Evolutionary conservation across 495 filamentous ascomycete species (phyloP).

Genomic region (Pseudotulostoma volvatum): DNA sequence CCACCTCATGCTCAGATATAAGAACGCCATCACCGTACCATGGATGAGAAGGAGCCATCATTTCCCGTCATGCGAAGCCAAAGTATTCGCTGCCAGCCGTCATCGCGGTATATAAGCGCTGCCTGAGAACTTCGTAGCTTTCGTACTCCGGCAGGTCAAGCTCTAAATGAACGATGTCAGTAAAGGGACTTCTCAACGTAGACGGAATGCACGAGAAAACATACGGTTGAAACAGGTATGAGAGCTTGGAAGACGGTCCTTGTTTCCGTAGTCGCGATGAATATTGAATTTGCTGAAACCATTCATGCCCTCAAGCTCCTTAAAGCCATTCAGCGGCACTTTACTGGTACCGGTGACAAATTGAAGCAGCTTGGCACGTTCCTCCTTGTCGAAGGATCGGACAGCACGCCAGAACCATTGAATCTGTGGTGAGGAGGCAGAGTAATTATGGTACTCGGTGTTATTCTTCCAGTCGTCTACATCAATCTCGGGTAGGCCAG

Average conservation of each 20-base stretch:
- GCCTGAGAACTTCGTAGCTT: slow-evolving; percentile 76
- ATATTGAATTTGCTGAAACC: slow-evolving; percentile 97
- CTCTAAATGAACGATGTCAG: slow-evolving; percentile 46
- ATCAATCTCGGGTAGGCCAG: slow-evolving; percentile 90
- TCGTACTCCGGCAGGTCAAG: slow-evolving; percentile 98
- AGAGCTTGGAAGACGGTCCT: slow-evolving; percentile 86
- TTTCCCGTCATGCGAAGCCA: slow-evolving; percentile 84
- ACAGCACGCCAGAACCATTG: slow-evolving; percentile 99
- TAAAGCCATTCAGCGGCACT: slow-evolving; percentile 97
- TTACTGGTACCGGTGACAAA: slow-evolving; percentile 98
- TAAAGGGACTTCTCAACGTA: slow-evolving; percentile 12
- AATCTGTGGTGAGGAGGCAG: slow-evolving; percentile 83
- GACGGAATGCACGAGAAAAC: slow-evolving; percentile 19
- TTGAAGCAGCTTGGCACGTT: slow-evolving; percentile 90
- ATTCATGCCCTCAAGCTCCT: slow-evolving; percentile 98
- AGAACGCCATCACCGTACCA: slow-evolving; percentile 6
- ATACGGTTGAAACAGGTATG: slow-evolving; percentile 99
- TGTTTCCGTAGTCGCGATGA: slow-evolving; percentile 94
- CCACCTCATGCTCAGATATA: slow-evolving; percentile 31
- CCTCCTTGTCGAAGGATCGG: slow-evolving; percentile 96
- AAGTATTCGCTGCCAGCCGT: slow-evolving; percentile 96
- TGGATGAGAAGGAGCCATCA: not conserved
- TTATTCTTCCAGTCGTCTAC: slow-evolving; percentile 99
- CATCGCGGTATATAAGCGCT: slow-evolving; percentile 82
- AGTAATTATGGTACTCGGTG: slow-evolving; percentile 97